phyloP scores from a whole-genome alignment of 495 filamentous ascomycete genomes.

The Aspergillus leporis region DNA sequence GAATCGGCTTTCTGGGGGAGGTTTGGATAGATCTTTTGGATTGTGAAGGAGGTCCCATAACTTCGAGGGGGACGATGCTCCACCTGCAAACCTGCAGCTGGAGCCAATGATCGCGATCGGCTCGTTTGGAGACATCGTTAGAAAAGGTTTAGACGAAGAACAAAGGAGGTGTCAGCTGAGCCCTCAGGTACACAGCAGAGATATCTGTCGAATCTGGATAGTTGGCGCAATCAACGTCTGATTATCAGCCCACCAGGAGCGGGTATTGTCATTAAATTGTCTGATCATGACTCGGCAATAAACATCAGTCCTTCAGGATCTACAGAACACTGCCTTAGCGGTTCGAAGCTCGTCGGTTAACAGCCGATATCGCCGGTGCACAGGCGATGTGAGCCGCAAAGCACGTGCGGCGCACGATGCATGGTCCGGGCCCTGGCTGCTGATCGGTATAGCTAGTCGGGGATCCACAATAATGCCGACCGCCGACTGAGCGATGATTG shows the following conservation, averaged over 20 bases:
- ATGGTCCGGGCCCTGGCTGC: neutral
- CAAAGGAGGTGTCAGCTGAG: neutral
- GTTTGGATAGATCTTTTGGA: conserved; percentile 22
- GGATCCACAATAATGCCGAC: conserved; percentile 1
- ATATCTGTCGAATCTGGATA: neutral
- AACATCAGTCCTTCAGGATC: neutral
- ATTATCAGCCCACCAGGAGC: neutral
- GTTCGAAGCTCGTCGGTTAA: neutral
- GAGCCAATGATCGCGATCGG: conserved; percentile 31
- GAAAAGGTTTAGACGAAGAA: neutral
- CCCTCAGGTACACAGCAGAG: neutral
- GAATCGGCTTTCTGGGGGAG: conserved; percentile 30
- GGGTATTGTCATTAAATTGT: neutral
- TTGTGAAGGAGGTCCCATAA: conserved; percentile 32
- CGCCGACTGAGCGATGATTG: conserved; percentile 1
- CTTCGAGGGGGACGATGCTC: conserved; percentile 21
- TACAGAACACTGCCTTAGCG: neutral
- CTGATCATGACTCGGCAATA: neutral
- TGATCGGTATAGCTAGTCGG: conserved; percentile 2
- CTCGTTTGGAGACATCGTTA: conserved; percentile 1
- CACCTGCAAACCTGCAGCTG: conserved; percentile 26
- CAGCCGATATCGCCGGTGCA: conserved; percentile 1
- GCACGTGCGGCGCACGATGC: neutral
- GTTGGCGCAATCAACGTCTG: neutral
- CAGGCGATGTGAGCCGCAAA: neutral